Evolutionary conservation across 441 rosid species (phyloP).

Genomic region (Jatropha multifida): DNA sequence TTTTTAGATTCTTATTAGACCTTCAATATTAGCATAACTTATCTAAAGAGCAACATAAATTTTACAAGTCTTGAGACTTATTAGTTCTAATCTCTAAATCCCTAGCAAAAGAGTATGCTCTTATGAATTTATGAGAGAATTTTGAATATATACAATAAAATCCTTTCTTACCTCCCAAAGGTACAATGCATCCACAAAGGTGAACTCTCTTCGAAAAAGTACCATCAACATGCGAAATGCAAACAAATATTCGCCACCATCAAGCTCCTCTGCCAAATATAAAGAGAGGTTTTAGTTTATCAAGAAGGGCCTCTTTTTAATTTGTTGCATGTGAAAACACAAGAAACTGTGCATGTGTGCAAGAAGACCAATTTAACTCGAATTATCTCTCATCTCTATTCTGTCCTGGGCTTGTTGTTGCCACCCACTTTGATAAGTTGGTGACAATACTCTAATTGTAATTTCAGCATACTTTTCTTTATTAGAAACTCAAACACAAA

Average conservation of each 20-base stretch:
- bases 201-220: slow-evolving; percentile 91
- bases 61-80: too few species aligned
- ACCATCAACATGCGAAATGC: slow-evolving; percentile 98
- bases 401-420: not conserved
- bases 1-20: too few species aligned
- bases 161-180: slow-evolving; percentile 90
- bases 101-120: not conserved
- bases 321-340: not conserved
- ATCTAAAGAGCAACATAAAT: too few species aligned
- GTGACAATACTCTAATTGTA: not conserved
- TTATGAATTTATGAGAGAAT: slow-evolving; percentile 5
- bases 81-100: not conserved
- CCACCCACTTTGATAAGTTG: not conserved
- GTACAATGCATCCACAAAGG: slow-evolving; percentile 79
- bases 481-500: too few species aligned
- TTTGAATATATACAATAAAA: not conserved
- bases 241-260: slow-evolving; percentile 90
- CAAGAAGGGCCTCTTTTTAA: not conserved
- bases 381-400: not conserved
- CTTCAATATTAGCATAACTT: too few species aligned
- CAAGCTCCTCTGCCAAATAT: slow-evolving; percentile 70
- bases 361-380: not conserved
- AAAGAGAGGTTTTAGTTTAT: slow-evolving; percentile 20
- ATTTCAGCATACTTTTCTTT: not conserved
- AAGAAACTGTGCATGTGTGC: not conserved